These are phyloP conservation scores for Microcos paniculata DNA, from an alignment of 345 rosid species.

Conservation along the genomic window DNA sequence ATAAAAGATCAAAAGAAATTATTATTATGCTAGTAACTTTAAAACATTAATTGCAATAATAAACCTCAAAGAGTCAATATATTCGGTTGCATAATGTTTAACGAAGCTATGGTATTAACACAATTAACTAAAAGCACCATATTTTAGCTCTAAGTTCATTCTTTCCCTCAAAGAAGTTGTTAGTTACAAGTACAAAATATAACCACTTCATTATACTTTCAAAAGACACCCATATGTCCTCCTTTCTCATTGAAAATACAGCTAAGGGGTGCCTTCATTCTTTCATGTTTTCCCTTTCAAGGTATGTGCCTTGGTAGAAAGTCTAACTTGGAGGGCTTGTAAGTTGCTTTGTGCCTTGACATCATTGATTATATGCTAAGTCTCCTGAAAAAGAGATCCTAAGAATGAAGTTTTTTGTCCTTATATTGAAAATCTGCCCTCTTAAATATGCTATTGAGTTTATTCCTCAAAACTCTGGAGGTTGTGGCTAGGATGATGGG, in stretches of 20 bases:
- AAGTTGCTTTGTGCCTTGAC: not conserved
- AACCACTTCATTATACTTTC: not conserved
- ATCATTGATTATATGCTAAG: not conserved
- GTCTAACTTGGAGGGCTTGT: not conserved
- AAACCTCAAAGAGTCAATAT: not conserved
- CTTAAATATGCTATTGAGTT: not conserved
- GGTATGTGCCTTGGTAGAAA: not conserved
- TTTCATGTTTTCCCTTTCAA: not conserved
- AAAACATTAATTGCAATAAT: not conserved
- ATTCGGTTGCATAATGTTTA: not conserved
- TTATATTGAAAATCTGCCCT: not conserved
- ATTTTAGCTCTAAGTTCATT: not conserved
- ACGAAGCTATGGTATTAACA: not conserved
- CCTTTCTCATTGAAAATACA: not conserved
- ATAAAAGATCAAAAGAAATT: not conserved
- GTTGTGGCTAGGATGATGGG: not conserved
- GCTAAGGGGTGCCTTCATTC: not conserved
- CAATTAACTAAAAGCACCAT: not conserved
- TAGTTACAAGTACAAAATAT: not conserved
- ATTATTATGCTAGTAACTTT: not conserved
- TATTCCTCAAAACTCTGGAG: not conserved
- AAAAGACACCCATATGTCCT: not conserved
- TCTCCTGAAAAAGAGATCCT: not conserved
- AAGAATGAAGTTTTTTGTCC: not conserved
- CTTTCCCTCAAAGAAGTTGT: not conserved